Conservation (phyloP, 768 basidiomycete genomes). For the Leucocoprinus birnbaumii region DNA sequence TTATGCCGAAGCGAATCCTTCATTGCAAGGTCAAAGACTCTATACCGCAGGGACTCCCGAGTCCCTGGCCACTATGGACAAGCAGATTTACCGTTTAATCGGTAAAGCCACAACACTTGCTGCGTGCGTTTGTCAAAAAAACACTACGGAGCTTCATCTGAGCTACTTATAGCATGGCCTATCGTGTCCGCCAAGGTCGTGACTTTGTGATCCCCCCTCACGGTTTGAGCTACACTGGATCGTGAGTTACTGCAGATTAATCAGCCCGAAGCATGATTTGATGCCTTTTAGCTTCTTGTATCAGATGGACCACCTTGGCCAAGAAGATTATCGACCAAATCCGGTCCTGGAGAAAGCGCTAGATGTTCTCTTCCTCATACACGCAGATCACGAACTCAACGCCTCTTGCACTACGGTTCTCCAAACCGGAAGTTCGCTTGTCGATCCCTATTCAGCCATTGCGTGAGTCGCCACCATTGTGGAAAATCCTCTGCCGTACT, state of each 20-base stretch:
- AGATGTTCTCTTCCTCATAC: slow-evolving; percentile 83
- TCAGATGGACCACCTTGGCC: slow-evolving; percentile 82
- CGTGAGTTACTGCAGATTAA: slow-evolving; percentile 40
- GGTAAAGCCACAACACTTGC: slow-evolving; percentile 89
- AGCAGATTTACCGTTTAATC: slow-evolving; percentile 86
- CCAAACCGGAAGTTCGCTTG: slow-evolving; percentile 85
- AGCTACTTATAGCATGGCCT: slow-evolving; percentile 67
- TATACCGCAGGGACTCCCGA: slow-evolving; percentile 64
- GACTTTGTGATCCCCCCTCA: slow-evolving; percentile 84
- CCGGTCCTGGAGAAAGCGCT: slow-evolving; percentile 86
- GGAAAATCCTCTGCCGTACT: neutral
- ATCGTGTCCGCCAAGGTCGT: slow-evolving; percentile 87
- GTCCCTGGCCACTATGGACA: slow-evolving; percentile 82
- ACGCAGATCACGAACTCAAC: slow-evolving; percentile 91
- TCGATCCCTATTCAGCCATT: slow-evolving; percentile 87
- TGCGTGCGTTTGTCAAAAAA: slow-evolving; percentile 47
- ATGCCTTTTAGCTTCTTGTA: slow-evolving; percentile 66
- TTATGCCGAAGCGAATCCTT: slow-evolving; percentile 87
- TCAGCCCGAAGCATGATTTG: neutral
- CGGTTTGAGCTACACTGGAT: slow-evolving; percentile 80
- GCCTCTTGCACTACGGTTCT: slow-evolving; percentile 83
- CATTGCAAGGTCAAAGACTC: slow-evolving; percentile 81
- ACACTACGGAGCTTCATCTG: neutral
- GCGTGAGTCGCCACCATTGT: slow-evolving; percentile 42
- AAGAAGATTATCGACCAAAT: slow-evolving; percentile 73